Evolutionary conservation across 306 rosid genomes (phyloP), one percentile per base, ranked within the genome.

Genomic region (Nissolia schottii): DNA sequence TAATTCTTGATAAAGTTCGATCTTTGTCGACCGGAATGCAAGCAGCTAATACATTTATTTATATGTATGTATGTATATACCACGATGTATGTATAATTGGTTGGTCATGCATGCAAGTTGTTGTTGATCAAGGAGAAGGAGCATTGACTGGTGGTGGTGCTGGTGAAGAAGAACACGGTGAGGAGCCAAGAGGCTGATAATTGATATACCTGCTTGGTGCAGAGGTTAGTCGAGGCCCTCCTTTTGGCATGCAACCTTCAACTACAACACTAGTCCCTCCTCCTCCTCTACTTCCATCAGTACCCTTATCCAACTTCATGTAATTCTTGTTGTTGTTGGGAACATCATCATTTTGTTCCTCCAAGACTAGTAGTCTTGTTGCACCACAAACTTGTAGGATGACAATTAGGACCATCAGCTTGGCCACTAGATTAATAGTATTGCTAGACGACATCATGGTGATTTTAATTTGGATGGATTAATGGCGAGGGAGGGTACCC

Each of bases 191-290:
- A 40, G 90, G 83, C 11, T 77, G 79, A 65, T 73, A 72, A 56
- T 90, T 90, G 4, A 70, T 75, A 43, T 81, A 85, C 77, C 88
- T 81, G 46, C 97, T 88, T 5, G 94, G 97, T 0, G 85, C 89
- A 18, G 97, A 90, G 29, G 81, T 25, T 10, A 60, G 87, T 20
- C 67, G 74, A 76, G 64, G 35, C 62, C 89, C 94, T 74, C 89
- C 94, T 74, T 88, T 90, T 0, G 94, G 97, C 76, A 88, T 65
- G 72, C 94, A 83, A 51, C 72, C 85, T 73, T 86, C 85, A 73
- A 90, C 20, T 63, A n/a, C n/a, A n/a, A n/a, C n/a, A n/a, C n/a
- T n/a, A n/a, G n/a, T n/a, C n/a, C n/a, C 15, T 41, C 11, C 46
- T 43, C 5, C 12, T n/a, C 50, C 6, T 43, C 50, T 2, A n/a